phyloP scores from a whole-genome alignment of 2,329 filamentous ascomycete genomes.

The Talaromyces pinophilus region DNA sequence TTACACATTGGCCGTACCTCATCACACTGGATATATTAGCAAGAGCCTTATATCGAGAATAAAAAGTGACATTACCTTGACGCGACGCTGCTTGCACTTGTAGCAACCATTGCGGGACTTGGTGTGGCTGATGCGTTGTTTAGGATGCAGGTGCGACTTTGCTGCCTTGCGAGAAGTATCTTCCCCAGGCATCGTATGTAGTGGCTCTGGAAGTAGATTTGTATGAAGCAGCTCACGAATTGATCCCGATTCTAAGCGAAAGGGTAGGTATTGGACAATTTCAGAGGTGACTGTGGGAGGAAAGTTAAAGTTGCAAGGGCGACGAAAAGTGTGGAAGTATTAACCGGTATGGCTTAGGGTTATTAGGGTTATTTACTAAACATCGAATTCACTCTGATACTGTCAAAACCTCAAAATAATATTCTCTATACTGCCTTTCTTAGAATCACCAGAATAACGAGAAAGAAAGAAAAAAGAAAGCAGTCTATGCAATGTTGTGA shows the following conservation, averaged over 20 bases:
- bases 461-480: not conserved
- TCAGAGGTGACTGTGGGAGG: not conserved
- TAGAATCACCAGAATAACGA: not conserved
- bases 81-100: slow-evolving; percentile 2
- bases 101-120: slow-evolving; percentile 8
- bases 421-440: not conserved
- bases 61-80: not conserved
- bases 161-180: not conserved
- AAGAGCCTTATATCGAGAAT: not conserved
- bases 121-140: not conserved
- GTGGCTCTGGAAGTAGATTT: not conserved
- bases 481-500: not conserved
- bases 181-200: not conserved
- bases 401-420: not conserved
- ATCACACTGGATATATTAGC: not conserved
- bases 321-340: not conserved
- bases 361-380: not conserved
- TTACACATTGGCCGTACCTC: not conserved
- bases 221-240: not conserved
- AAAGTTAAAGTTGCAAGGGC: not conserved
- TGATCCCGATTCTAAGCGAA: too few relatives aligned
- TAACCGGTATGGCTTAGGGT: not conserved
- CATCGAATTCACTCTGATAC: not conserved
- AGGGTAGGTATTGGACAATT: not conserved
- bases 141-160: not conserved